These are phyloP conservation scores for Gynochthodes officinalis DNA, from an alignment of 257 asterid genomes.

Conservation along the genomic window DNA sequence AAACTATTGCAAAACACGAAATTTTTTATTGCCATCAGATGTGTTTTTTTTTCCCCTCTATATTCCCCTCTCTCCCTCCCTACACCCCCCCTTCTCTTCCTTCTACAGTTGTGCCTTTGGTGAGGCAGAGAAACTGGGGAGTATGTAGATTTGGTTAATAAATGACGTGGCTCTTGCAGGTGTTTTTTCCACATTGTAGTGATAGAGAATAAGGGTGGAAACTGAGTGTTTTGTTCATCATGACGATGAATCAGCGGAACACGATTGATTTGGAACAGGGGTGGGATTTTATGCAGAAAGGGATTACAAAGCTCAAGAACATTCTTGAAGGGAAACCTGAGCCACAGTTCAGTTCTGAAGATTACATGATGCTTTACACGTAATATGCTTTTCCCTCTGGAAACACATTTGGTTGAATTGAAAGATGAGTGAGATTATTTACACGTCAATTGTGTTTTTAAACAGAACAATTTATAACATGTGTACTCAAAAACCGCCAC, in stretches of 20 bases:
- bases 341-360: conserved; percentile 91
- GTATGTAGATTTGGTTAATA: not conserved
- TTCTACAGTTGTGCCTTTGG: too few relatives aligned
- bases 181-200: conserved; percentile 13
- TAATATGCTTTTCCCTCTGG: conserved; percentile 27
- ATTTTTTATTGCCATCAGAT: not conserved
- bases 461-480: conserved; percentile 89
- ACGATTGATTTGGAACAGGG: conserved; percentile 86
- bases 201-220: conserved; percentile 8
- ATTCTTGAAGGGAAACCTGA: conserved; percentile 88
- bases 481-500: conserved; percentile 99
- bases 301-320: conserved; percentile 77
- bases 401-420: not conserved
- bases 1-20: too few relatives aligned
- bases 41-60: too few relatives aligned
- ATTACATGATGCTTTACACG: conserved; percentile 94
- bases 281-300: conserved; percentile 90
- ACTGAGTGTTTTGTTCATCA: conserved; percentile 25
- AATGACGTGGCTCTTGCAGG: conserved; percentile 19
- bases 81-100: too few relatives aligned
- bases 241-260: conserved; percentile 69
- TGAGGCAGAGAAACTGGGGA: not conserved
- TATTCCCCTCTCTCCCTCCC: too few relatives aligned
- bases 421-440: not conserved
- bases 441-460: conserved; percentile 20